A percentile compares a stretch with the other conserved stretches of the same genome.
These are phyloP conservation scores for Aegilops umbellulata DNA, from an alignment of 176 grass and related monocot species.

Conservation along the genomic window DNA sequence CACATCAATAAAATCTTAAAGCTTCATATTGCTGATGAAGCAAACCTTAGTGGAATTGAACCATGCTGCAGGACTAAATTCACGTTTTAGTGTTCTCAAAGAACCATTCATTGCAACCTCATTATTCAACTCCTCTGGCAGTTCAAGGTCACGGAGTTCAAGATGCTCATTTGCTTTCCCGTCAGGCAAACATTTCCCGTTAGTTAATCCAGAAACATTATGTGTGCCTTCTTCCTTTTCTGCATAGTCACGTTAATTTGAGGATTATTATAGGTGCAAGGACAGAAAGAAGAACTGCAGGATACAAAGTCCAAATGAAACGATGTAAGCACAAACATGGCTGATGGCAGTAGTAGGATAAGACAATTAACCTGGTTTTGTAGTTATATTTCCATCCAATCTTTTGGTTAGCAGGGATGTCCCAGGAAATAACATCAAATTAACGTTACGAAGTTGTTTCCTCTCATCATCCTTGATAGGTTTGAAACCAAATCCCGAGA, in stretches of 20 bases:
- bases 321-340: neutral
- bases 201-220: conserved; percentile 34
- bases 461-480: conserved; percentile 72
- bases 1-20: conserved; percentile 23
- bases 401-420: conserved; percentile 79
- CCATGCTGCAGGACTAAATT: conserved; percentile 47
- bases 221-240: conserved; percentile 22
- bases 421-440: conserved; percentile 94
- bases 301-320: conserved; percentile 10
- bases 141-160: conserved; percentile 29
- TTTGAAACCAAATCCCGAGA: conserved; percentile 90
- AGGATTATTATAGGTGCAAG: conserved; percentile 13
- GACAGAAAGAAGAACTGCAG: conserved; percentile 4
- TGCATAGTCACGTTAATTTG: conserved; percentile 15
- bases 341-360: conserved; percentile 2
- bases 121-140: conserved; percentile 29
- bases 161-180: conserved; percentile 30
- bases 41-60: conserved; percentile 47
- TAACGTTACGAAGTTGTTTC: conserved; percentile 62
- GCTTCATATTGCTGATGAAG: neutral
- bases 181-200: conserved; percentile 19
- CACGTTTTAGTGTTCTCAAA: conserved; percentile 39
- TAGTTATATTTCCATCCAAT: conserved; percentile 46
- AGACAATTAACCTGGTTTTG: conserved; percentile 60
- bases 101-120: conserved; percentile 34